These are phyloP conservation scores for Dissophora ornata DNA, from an alignment of 192 early-diverging fungal species.

Conservation along the genomic window DNA sequence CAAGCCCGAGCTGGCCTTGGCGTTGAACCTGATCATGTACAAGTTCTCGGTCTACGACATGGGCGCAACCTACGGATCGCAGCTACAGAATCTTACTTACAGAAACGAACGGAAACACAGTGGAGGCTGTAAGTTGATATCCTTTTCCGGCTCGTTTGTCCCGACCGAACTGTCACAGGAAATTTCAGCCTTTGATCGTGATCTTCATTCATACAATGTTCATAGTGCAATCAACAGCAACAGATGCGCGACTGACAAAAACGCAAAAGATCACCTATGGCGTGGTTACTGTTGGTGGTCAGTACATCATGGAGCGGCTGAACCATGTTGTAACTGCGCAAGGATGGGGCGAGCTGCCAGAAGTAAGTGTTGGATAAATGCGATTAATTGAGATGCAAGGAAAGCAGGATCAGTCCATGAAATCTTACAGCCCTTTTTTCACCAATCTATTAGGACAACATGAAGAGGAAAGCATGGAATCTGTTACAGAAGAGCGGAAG, in stretches of 20 bases:
- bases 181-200: neutral
- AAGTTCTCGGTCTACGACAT: constrained; percentile 78
- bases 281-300: constrained; percentile 74
- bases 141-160: too few species aligned
- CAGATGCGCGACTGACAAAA: constrained; percentile 66
- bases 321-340: constrained; percentile 69
- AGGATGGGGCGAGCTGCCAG: constrained; percentile 80
- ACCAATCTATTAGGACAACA: constrained; percentile 43
- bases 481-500: constrained; percentile 71
- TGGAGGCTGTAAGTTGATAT: constrained; percentile 69
- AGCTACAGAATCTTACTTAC: constrained; percentile 88
- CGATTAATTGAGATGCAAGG: too few species aligned
- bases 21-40: constrained; percentile 77
- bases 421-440: too few species aligned
- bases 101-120: constrained; percentile 71
- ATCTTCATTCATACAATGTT: neutral
- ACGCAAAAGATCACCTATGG: constrained; percentile 72
- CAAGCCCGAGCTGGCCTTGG: constrained; percentile 77
- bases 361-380: constrained; percentile 36
- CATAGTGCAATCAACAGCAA: constrained; percentile 68
- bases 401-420: too few species aligned
- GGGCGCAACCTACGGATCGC: constrained; percentile 83
- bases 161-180: too few species aligned
- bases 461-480: constrained; percentile 66
- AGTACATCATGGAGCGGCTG: constrained; percentile 73